Conservation (phyloP, 164 flowering plant genomes). For the Liriodendron chinense region DNA sequence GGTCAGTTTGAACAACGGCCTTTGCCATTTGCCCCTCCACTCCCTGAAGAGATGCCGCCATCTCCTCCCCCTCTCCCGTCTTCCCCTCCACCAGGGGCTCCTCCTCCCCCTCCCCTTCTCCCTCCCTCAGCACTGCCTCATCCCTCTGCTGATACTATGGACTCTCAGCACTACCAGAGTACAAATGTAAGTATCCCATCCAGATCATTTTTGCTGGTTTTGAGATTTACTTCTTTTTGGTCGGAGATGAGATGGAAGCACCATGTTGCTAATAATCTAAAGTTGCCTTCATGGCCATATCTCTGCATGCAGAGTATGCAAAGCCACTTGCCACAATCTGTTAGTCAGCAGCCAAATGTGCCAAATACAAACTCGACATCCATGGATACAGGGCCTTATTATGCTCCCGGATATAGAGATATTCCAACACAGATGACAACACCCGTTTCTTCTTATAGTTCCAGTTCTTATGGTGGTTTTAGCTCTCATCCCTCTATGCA, state of each 20-base stretch:
- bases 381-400: slow-evolving; percentile 31
- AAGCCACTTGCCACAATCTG: slow-evolving; percentile 26
- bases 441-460: slow-evolving; percentile 28
- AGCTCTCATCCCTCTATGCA: slow-evolving; percentile 29
- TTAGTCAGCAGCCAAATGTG: slow-evolving; percentile 26
- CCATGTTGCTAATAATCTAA: neutral
- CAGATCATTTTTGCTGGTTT: neutral
- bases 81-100: slow-evolving; percentile 41
- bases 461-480: slow-evolving; percentile 28
- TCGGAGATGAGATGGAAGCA: slow-evolving; percentile 1
- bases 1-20: slow-evolving; percentile 30
- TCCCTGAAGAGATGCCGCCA: slow-evolving; percentile 54
- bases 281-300: slow-evolving; percentile 5
- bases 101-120: slow-evolving; percentile 25
- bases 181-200: slow-evolving; percentile 29
- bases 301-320: slow-evolving; percentile 34
- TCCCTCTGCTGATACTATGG: slow-evolving; percentile 27
- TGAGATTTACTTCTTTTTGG: neutral
- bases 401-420: slow-evolving; percentile 43
- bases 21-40: slow-evolving; percentile 45
- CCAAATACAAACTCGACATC: slow-evolving; percentile 27
- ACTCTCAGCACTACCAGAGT: slow-evolving; percentile 21
- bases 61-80: slow-evolving; percentile 64
- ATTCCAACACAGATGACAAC: slow-evolving; percentile 28
- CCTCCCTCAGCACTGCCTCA: slow-evolving; percentile 18